Evolutionary conservation across 371 early-diverging fungal genomes (phyloP).

Genomic region (Mucor ambiguus): DNA sequence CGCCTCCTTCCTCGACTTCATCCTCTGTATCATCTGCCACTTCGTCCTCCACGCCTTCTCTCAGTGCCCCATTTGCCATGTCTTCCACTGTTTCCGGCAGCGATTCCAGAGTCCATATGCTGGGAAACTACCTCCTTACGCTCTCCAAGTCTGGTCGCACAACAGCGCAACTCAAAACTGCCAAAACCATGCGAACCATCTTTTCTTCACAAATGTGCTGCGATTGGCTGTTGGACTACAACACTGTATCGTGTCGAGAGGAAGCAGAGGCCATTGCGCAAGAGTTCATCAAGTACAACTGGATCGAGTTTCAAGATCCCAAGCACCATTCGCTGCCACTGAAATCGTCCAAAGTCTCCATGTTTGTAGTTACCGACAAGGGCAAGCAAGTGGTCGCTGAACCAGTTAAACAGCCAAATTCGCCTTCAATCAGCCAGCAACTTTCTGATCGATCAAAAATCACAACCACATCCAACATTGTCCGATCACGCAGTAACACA

Average conservation of each 20-base stretch:
- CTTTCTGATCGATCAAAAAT: conserved; percentile 3
- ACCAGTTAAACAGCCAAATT: conserved; percentile 12
- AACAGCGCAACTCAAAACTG: conserved; percentile 13
- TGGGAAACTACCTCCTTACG: conserved; percentile 45
- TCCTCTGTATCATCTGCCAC: conserved; percentile 27
- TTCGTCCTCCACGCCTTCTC: conserved; percentile 26
- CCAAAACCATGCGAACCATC: conserved; percentile 40
- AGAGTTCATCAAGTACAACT: conserved; percentile 57
- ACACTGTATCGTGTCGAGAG: conserved; percentile 61
- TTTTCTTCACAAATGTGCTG: conserved; percentile 49
- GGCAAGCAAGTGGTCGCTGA: conserved; percentile 28
- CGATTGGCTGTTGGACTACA: conserved; percentile 67
- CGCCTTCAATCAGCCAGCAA: conserved; percentile 16
- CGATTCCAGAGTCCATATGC: conserved; percentile 41
- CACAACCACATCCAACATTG: neutral
- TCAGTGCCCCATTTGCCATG: conserved; percentile 34
- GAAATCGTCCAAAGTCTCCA: conserved; percentile 24
- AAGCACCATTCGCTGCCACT: conserved; percentile 15
- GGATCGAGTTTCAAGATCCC: conserved; percentile 54
- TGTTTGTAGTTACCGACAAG: conserved; percentile 32
- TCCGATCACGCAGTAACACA: conserved; percentile 12
- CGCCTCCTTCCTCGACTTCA: conserved; percentile 24
- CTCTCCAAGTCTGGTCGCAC: conserved; percentile 29
- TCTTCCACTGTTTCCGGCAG: conserved; percentile 20
- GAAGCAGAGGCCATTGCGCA: conserved; percentile 60